Evolutionary conservation across 768 basidiomycete species (phyloP), one percentile per base, ranked within the genome.

Genomic region (Tulasnella sp.): DNA sequence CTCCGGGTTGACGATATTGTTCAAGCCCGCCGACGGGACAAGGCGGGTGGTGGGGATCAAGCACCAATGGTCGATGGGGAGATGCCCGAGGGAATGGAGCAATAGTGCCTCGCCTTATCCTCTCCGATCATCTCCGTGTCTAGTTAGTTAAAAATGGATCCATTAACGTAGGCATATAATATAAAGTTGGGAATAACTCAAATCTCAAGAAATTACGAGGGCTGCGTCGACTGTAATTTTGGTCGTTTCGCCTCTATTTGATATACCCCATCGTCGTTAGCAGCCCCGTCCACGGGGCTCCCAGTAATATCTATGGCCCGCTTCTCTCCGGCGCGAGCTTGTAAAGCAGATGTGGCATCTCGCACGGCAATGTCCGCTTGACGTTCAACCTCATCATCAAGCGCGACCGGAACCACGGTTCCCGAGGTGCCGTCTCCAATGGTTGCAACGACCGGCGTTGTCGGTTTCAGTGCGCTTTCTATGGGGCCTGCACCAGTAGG

Each of bases 1-100:
- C 88, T 97, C 34, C 91, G 95, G 36, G 95, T 97, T 1, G 96
- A 97, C 81, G 95, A 97, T 80, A 93, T 98, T 75, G 94, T 97
- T 11, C 92, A 93, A 82, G 93, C 93, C n/a, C 87, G 90, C 11
- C 87, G 93, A 76, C 91, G 92, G 81, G 92, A 93, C 15, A 85
- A 85, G 79, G 89, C 90, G 72, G 76, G 76, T 22, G 76, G 75
- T 2, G 78, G 78, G 3, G 74, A 45, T 31, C 54, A 34, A 40
- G 73, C 34, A 1, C 42, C 45, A 6, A 52, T 42, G 54, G 73
- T 37, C 19, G 73, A 52, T 54, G 73, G 54, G 4, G 73, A 74
- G 19, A 72, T 72, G 73, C 42, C 45, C 15, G 73, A 52, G 31
- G 73, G 49, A n/a, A 74, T 74, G 73, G 73, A 74, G 34, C 73